Evolutionary conservation across 2,329 filamentous ascomycete species (phyloP).

Genomic region (Fusarium sp.): DNA sequence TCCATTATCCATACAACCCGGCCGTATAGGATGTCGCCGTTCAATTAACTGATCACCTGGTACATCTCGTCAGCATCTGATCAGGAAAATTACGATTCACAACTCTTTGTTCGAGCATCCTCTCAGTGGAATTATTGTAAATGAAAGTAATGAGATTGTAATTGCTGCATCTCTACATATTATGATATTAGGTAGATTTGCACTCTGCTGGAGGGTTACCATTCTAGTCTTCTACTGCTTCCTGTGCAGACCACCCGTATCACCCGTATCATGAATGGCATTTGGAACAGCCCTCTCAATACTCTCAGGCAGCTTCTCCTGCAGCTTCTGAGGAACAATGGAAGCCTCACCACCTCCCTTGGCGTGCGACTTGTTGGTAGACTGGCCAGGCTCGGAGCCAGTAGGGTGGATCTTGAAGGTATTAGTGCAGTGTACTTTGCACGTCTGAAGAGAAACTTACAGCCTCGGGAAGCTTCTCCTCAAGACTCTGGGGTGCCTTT

Average conservation of each 20-base stretch:
- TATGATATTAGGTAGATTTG: neutral
- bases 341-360: slow-evolving; percentile 31
- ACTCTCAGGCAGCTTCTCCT: slow-evolving; percentile 38
- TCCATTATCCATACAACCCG: neutral
- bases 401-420: slow-evolving; percentile 36
- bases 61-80: neutral
- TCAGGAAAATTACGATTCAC: neutral
- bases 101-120: neutral
- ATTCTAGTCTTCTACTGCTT: neutral
- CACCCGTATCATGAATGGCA: slow-evolving; percentile 34
- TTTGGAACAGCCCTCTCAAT: slow-evolving; percentile 36
- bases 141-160: neutral
- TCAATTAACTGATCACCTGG: neutral
- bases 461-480: slow-evolving; percentile 34
- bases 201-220: neutral
- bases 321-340: slow-evolving; percentile 34
- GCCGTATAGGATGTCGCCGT: neutral
- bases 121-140: neutral
- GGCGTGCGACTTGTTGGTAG: slow-evolving; percentile 30
- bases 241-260: slow-evolving; percentile 8
- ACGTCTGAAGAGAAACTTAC: neutral
- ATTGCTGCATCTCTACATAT: neutral
- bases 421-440: neutral
- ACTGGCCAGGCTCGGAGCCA: slow-evolving; percentile 18
- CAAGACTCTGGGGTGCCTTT: slow-evolving; percentile 23